Evolutionary conservation across 208 protist genomes (phyloP).

Genomic region (Crithidia brevicula): DNA sequence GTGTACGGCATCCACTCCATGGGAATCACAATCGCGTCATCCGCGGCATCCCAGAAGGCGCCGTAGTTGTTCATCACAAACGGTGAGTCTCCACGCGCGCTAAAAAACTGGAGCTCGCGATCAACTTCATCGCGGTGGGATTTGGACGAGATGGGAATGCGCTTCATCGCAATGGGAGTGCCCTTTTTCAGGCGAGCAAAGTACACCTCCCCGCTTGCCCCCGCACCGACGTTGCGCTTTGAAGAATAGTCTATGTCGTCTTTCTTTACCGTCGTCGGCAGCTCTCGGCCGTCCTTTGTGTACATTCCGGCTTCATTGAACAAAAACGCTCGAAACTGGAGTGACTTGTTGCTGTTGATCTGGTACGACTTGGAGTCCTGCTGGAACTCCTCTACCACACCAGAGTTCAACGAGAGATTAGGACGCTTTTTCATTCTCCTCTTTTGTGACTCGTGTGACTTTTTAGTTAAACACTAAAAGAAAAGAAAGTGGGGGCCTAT

Average conservation of each 20-base stretch:
- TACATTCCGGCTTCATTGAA: conserved; percentile 84
- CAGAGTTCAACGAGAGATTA: conserved; percentile 62
- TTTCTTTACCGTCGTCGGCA: conserved; percentile 77
- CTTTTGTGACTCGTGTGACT: not conserved
- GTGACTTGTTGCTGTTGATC: conserved; percentile 87
- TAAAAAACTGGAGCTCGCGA: conserved; percentile 86
- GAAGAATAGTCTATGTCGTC: conserved; percentile 76
- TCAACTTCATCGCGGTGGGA: conserved; percentile 88
- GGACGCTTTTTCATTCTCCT: conserved; percentile 64
- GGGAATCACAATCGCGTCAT: conserved; percentile 83
- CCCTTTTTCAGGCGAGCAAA: conserved; percentile 78
- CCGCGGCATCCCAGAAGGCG: conserved; percentile 87
- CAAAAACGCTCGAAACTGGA: conserved; percentile 87
- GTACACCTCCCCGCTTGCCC: conserved; percentile 78
- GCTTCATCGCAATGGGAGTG: conserved; percentile 80
- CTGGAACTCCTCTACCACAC: conserved; percentile 65
- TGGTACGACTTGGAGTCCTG: conserved; percentile 85
- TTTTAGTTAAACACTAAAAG: not conserved
- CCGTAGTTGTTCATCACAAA: conserved; percentile 92
- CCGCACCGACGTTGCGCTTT: conserved; percentile 72
- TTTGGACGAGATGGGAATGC: conserved; percentile 89
- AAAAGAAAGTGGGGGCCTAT: not conserved
- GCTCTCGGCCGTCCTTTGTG: conserved; percentile 80
- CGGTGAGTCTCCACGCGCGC: conserved; percentile 64
- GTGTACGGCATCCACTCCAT: conserved; percentile 94